A percentile compares a stretch with the other conserved stretches of the same genome.
phyloP scores from a whole-genome alignment of 2,329 filamentous ascomycete species.

The Zymoseptoria brevis region DNA sequence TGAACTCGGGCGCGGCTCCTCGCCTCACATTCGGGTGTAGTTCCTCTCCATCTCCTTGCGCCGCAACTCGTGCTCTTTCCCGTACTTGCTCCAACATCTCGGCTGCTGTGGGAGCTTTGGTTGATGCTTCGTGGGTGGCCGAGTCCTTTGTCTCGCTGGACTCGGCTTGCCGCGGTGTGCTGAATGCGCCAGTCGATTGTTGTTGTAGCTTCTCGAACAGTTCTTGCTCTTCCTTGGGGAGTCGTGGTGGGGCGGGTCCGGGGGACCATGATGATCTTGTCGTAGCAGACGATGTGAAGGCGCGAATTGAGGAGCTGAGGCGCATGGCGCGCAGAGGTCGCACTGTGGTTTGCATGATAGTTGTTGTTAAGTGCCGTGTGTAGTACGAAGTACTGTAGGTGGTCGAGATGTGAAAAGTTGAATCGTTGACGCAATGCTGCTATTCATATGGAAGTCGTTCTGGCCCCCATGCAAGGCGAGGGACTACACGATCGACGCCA shows the following conservation, averaged over 20 bases:
- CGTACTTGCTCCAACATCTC: slow-evolving; percentile 23
- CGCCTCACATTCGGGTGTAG: slow-evolving; percentile 63
- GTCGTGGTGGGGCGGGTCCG: slow-evolving; percentile 69
- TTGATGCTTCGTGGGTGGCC: neutral
- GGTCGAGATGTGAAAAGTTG: neutral
- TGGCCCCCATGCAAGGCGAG: neutral
- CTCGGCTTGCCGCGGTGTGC: slow-evolving; percentile 45
- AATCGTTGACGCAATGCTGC: neutral
- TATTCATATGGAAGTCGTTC: neutral
- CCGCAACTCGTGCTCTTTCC: slow-evolving; percentile 40
- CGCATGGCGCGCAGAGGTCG: slow-evolving; percentile 19
- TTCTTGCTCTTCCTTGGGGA: slow-evolving; percentile 81
- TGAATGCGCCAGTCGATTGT: slow-evolving; percentile 68
- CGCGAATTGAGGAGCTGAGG: slow-evolving; percentile 20
- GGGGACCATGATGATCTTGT: slow-evolving; percentile 28
- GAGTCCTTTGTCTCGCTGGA: neutral
- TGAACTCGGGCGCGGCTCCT: slow-evolving; percentile 83
- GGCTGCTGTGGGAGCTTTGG: slow-evolving; percentile 10
- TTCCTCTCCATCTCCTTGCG: slow-evolving; percentile 54
- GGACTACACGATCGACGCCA: neutral
- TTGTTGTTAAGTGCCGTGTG: too few species aligned
- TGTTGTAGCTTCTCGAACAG: slow-evolving; percentile 82
- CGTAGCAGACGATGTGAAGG: slow-evolving; percentile 39
- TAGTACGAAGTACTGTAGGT: neutral
- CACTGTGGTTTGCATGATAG: slow-evolving; percentile 19